phyloP scores from a whole-genome alignment of 441 rosid genomes.

The Populus hybrid region DNA sequence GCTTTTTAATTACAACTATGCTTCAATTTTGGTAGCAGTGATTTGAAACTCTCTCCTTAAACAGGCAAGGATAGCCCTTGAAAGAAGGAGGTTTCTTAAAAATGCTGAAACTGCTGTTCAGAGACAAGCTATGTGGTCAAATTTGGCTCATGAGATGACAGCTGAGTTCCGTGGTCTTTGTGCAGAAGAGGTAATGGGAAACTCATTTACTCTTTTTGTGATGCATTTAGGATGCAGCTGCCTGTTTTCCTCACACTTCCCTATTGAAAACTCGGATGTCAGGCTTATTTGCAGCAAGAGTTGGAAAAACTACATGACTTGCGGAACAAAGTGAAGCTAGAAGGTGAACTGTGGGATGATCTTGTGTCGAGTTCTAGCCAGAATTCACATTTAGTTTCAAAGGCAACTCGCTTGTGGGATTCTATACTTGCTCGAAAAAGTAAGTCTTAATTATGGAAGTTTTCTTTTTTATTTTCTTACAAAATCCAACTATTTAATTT shows the following conservation, averaged over 20 bases:
- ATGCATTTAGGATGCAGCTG: conserved; percentile 4
- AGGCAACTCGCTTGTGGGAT: conserved; percentile 95
- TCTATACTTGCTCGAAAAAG: conserved; percentile 93
- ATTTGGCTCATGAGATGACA: conserved; percentile 99
- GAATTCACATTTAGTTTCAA: conserved; percentile 94
- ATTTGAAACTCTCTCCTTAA: conserved; percentile 20
- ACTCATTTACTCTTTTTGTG: conserved; percentile 3
- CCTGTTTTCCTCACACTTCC: conserved; percentile 18
- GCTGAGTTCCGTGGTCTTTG: conserved; percentile 99
- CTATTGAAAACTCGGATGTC: conserved; percentile 30
- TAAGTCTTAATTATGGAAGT: conserved; percentile 27
- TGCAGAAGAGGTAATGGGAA: conserved; percentile 86
- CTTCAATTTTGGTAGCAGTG: conserved; percentile 10
- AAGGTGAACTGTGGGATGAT: conserved; percentile 98
- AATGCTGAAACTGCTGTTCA: conserved; percentile 96
- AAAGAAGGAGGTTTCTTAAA: conserved; percentile 86
- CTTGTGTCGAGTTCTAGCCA: conserved; percentile 95
- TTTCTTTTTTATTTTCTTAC: neutral
- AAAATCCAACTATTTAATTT: neutral
- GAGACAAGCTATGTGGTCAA: conserved; percentile 99
- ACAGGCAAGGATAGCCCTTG: conserved; percentile 98
- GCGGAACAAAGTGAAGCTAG: conserved; percentile 96
- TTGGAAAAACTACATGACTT: conserved; percentile 91
- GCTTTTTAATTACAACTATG: neutral
- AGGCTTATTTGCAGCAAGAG: conserved; percentile 99